A percentile compares a stretch with the other conserved stretches of the same genome.
Evolutionary conservation across 2,329 filamentous ascomycete genomes (phyloP).

Genomic region (Ophiostoma pallidulum): DNA sequence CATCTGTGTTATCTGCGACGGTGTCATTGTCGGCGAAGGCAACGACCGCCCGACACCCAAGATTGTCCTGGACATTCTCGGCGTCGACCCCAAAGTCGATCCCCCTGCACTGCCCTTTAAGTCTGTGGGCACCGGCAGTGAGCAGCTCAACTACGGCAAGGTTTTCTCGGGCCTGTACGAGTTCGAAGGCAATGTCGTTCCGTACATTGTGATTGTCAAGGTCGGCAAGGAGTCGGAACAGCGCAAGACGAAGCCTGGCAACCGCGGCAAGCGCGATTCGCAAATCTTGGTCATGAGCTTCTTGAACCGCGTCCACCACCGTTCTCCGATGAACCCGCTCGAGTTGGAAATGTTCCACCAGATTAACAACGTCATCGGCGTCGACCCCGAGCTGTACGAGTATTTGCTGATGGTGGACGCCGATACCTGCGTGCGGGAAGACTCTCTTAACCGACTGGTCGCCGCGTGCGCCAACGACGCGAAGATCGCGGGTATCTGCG

Average conservation of each 20-base stretch:
- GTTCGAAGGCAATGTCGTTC: conserved; percentile 93
- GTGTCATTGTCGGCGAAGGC: conserved; percentile 90
- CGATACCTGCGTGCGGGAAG: conserved; percentile 87
- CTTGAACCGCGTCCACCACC: conserved; percentile 94
- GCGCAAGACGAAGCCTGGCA: conserved; percentile 82
- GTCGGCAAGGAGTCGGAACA: conserved; percentile 96
- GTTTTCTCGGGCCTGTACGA: conserved; percentile 98
- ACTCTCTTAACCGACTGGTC: conserved; percentile 85
- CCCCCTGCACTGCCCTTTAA: conserved; percentile 91
- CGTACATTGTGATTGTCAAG: conserved; percentile 92
- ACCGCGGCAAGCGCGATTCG: conserved; percentile 96
- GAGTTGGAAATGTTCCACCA: conserved; percentile 99
- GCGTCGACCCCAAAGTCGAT: conserved; percentile 93
- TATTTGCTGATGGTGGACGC: conserved; percentile 97
- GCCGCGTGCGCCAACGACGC: conserved; percentile 87
- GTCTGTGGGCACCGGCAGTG: conserved; percentile 76
- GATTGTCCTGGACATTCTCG: conserved; percentile 94
- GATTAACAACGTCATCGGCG: conserved; percentile 97
- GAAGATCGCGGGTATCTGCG: conserved; percentile 95
- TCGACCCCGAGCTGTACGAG: conserved; percentile 94
- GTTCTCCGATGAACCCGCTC: conserved; percentile 85
- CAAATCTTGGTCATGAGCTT: conserved; percentile 95
- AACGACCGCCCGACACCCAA: conserved; percentile 96
- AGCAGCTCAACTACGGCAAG: conserved; percentile 96
- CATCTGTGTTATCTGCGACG: conserved; percentile 92